Conservation (phyloP, 2,329 filamentous ascomycete species). For the Clarireedia monteithiana region DNA sequence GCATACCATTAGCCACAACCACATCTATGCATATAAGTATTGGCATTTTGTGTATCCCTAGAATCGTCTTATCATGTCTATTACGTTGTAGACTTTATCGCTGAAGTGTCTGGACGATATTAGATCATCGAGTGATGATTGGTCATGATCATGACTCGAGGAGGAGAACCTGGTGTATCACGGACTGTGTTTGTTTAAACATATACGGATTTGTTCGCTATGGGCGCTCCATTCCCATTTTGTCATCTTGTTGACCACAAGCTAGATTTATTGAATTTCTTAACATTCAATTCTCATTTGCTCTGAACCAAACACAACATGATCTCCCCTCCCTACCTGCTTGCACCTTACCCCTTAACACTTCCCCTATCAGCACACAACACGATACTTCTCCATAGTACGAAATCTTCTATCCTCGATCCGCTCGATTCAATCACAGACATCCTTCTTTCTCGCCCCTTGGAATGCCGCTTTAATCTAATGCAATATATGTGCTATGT, state of each 20-base stretch:
- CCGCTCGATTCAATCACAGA: conserved; percentile 8
- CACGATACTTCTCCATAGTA: background rate
- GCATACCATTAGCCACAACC: background rate
- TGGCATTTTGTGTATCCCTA: background rate
- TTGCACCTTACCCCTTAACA: background rate
- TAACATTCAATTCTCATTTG: background rate
- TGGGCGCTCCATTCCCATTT: background rate
- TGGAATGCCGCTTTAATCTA: background rate
- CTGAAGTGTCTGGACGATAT: background rate
- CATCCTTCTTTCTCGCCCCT: background rate
- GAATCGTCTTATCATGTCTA: background rate
- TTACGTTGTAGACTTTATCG: background rate
- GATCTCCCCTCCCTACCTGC: background rate
- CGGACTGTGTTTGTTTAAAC: background rate
- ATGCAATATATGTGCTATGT: background rate
- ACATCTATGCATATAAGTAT: background rate
- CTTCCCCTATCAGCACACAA: background rate
- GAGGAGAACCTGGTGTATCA: background rate
- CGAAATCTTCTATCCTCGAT: conserved; percentile 6
- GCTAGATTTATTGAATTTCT: background rate
- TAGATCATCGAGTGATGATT: background rate
- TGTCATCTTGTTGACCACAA: background rate
- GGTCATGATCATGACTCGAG: background rate
- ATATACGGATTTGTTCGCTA: background rate
- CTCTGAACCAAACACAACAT: background rate